These are phyloP conservation scores for Pseudogymnoascus sp. DNA, from an alignment of 2,329 filamentous ascomycete species.

Conservation along the genomic window DNA sequence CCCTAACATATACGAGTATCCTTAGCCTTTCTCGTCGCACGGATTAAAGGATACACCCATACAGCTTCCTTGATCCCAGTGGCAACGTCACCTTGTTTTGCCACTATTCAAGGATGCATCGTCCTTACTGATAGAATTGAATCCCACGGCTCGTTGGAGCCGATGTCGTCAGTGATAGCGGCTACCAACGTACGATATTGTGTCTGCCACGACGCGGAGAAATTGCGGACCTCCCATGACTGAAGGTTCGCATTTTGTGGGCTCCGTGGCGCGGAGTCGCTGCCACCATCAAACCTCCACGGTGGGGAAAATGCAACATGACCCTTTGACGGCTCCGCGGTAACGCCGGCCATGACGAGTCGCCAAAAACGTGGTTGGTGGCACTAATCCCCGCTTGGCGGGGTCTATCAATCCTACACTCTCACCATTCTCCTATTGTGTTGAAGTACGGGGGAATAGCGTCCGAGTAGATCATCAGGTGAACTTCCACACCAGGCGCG, in stretches of 20 bases:
- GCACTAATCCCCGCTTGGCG: not conserved
- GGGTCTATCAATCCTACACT: constrained; percentile 1
- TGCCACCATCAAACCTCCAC: not conserved
- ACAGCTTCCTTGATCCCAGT: not conserved
- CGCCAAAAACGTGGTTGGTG: not conserved
- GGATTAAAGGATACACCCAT: constrained; percentile 1
- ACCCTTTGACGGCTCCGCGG: not conserved
- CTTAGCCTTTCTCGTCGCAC: not conserved
- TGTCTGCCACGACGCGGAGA: not conserved
- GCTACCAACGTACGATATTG: not conserved
- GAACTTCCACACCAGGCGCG: not conserved
- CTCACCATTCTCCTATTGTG: not conserved
- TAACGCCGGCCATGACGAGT: not conserved
- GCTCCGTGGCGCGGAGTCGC: not conserved
- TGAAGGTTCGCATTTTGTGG: not conserved
- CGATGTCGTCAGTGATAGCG: not conserved
- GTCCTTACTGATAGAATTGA: not conserved
- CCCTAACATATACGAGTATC: not conserved
- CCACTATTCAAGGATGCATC: not conserved
- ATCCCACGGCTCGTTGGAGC: not conserved
- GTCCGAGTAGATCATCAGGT: constrained; percentile 5
- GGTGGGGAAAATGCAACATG: not conserved
- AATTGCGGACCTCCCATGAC: not conserved
- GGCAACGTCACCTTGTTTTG: not conserved
- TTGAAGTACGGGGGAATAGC: constrained; percentile 1